Evolutionary conservation across 2,329 filamentous ascomycete species (phyloP).

Genomic region (Calonectria pseudoturangicola): DNA sequence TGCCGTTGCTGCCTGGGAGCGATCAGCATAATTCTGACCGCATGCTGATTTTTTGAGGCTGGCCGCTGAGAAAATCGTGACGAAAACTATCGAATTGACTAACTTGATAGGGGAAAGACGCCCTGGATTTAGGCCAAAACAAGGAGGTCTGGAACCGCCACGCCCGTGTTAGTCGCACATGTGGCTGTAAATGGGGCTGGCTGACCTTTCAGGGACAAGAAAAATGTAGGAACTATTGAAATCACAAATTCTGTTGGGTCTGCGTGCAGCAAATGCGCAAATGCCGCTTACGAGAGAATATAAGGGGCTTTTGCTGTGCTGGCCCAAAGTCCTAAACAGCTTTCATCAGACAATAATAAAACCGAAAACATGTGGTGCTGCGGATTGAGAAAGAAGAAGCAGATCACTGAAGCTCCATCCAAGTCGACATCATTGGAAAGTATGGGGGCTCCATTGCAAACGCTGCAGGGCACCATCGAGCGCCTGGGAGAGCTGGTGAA

Average conservation of each 20-base stretch:
- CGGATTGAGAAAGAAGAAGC: neutral
- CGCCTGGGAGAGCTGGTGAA: slow-evolving; percentile 1
- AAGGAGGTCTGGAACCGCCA: slow-evolving; percentile 18
- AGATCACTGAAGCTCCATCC: neutral
- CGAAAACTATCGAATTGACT: slow-evolving; percentile 8
- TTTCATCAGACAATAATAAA: neutral
- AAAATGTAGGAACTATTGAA: neutral
- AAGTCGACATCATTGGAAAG: neutral
- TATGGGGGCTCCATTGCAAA: neutral
- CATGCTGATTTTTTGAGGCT: neutral
- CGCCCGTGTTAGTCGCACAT: neutral
- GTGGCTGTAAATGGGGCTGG: slow-evolving; percentile 2
- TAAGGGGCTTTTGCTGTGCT: neutral
- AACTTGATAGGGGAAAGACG: neutral
- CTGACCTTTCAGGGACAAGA: neutral
- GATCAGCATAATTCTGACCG: neutral
- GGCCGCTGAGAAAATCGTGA: neutral
- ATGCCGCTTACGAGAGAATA: neutral
- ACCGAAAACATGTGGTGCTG: neutral
- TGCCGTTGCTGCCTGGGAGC: too few species aligned
- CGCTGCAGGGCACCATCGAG: neutral
- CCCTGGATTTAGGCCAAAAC: neutral
- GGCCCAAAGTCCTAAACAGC: too few species aligned
- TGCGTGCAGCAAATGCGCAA: neutral
- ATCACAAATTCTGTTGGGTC: neutral